phyloP scores from a whole-genome alignment of 495 filamentous ascomycete genomes.

The Penicillium cataractarum region DNA sequence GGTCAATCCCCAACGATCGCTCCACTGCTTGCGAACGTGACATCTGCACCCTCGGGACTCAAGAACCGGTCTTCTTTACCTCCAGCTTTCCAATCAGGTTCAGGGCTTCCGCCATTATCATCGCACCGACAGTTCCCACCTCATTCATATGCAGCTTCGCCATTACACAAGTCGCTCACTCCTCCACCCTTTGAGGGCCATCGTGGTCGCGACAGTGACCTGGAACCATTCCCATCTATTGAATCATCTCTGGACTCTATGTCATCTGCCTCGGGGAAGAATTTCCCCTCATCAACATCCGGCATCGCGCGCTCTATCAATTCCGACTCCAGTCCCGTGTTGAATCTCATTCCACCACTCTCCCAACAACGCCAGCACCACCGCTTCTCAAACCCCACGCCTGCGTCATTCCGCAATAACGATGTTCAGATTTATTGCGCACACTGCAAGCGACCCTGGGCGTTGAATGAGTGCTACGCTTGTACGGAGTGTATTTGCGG shows the following conservation, averaged over 20 bases:
- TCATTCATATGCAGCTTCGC: slow-evolving; percentile 81
- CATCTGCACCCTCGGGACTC: slow-evolving; percentile 39
- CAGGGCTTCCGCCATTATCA: slow-evolving; percentile 43
- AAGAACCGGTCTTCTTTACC: slow-evolving; percentile 79
- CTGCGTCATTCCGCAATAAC: slow-evolving; percentile 46
- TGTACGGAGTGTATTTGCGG: slow-evolving; percentile 96
- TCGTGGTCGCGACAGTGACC: slow-evolving; percentile 55
- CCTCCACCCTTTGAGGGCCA: slow-evolving; percentile 71
- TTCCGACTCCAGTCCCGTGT: slow-evolving; percentile 55
- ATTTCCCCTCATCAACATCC: slow-evolving; percentile 65
- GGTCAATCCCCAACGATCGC: slow-evolving; percentile 68
- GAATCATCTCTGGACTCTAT: slow-evolving; percentile 67
- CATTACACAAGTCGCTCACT: slow-evolving; percentile 82
- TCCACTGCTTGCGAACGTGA: slow-evolving; percentile 46
- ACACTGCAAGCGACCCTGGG: slow-evolving; percentile 71
- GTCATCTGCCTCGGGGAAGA: slow-evolving; percentile 55
- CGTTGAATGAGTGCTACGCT: slow-evolving; percentile 80
- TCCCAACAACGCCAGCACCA: slow-evolving; percentile 50
- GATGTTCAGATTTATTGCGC: slow-evolving; percentile 88
- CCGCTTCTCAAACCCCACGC: slow-evolving; percentile 53
- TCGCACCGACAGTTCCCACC: slow-evolving; percentile 59
- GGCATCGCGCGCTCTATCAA: slow-evolving; percentile 49
- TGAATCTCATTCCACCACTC: slow-evolving; percentile 45
- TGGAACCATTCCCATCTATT: slow-evolving; percentile 83
- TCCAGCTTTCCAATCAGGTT: slow-evolving; percentile 54